Base-by-base conservation (phyloP, 352 stramenopile genomes). In the Pythium coloratum region DNA sequence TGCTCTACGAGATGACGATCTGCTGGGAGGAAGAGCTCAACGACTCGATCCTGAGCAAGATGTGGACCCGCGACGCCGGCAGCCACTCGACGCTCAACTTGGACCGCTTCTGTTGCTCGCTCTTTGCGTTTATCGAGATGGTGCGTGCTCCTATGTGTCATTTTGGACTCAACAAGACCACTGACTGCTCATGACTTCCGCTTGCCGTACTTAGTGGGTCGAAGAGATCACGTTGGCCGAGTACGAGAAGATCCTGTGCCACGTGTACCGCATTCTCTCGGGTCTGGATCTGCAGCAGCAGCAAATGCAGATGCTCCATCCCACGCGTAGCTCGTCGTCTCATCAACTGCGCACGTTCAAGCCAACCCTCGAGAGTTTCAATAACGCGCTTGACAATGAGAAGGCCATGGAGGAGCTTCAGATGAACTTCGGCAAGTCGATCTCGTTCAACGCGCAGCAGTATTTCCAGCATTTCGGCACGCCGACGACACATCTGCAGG, bases 61-160 rank as follows among this genome's bases (percentile, higher is more conserved):
- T 89, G 74, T 84, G 80, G 72, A 61, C 63, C 30, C 77, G 76
- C 9, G 77, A 87, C 50, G 72, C 72, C 28, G 72, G 58, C 12
- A 69, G 59, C 26, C 75, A 82, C 56, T 1, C 40, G 14, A 57
- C 72, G 6, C 64, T 89, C 34, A 75, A 85, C 68, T 76, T 81
- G 18, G 68, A 85, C 12, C 76, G 80, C 32, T 91, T 89, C 50
- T 78, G 73, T 62, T 87, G 75, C 66, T 86, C 82, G 14, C 55
- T 91, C 10, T 89, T 89, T 55, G 78, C 69, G 44, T 90, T 81
- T 47, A 71, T 71, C 42, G 80, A 89, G 66, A 82, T 89, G 75
- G 78, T 89, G 49, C 53, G 67, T 62, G 16, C 62, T 6, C 12
- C 20, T 56, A 38, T 20, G 3, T 38, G 10, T 28, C 16, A 18